Evolutionary conservation across 2,329 filamentous ascomycete species (phyloP).

Genomic region (Parafenestella ontariensis): DNA sequence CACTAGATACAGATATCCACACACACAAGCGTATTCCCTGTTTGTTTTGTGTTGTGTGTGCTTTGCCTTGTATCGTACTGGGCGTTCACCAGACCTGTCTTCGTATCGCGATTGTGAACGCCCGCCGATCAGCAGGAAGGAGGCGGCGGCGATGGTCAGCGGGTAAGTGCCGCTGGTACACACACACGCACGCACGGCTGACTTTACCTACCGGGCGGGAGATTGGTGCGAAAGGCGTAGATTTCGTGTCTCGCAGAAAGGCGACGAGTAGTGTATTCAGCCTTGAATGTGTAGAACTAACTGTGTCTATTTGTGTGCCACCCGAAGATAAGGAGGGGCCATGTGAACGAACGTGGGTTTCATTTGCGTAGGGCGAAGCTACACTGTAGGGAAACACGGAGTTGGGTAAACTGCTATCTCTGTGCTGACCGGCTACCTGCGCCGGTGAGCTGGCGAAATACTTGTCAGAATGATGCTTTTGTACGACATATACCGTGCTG

Average conservation of each 20-base stretch:
- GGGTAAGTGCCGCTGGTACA: neutral
- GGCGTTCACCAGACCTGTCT: too few relatives aligned
- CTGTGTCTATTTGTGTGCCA: neutral
- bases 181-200: too few relatives aligned
- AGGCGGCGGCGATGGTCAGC: too few relatives aligned
- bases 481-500: neutral
- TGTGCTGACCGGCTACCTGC: slow-evolving; percentile 1
- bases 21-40: neutral
- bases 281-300: too few relatives aligned
- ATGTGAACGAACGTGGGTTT: slow-evolving; percentile 12
- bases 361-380: slow-evolving; percentile 7
- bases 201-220: too few relatives aligned
- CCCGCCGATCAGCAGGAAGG: slow-evolving; percentile 6
- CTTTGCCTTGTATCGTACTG: too few relatives aligned
- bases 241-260: too few relatives aligned
- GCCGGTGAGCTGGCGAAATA: slow-evolving; percentile 8
- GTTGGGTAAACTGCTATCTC: neutral
- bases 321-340: neutral
- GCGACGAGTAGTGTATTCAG: too few relatives aligned
- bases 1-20: too few relatives aligned
- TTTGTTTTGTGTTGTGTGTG: neutral
- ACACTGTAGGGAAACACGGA: neutral
- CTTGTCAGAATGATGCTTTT: slow-evolving; percentile 1
- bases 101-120: too few relatives aligned
- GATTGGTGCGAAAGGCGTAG: too few relatives aligned